phyloP scores from a whole-genome alignment of 306 rosid species.

The Rosa persica region DNA sequence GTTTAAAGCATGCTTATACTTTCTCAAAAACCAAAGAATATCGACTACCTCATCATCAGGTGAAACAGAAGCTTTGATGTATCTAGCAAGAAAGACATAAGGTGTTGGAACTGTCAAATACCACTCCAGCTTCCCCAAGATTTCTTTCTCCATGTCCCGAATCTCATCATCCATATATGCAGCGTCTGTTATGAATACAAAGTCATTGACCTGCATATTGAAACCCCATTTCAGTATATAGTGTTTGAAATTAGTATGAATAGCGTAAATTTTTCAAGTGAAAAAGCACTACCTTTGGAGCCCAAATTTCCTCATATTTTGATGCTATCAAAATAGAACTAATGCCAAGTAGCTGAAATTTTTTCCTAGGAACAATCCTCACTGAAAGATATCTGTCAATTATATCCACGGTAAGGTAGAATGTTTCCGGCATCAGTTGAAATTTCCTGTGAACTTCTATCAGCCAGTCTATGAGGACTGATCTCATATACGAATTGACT shows the following conservation, averaged over 20 bases:
- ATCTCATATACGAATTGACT: conserved; percentile 67
- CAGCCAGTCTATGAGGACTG: conserved; percentile 79
- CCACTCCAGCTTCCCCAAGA: conserved; percentile 67
- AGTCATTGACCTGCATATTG: conserved; percentile 62
- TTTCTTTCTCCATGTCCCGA: conserved; percentile 60
- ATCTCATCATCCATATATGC: conserved; percentile 53
- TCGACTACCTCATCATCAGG: conserved; percentile 54
- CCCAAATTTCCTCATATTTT: conserved; percentile 86
- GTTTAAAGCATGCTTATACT: not conserved
- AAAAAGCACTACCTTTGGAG: conserved; percentile 55
- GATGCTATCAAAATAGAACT: conserved; percentile 76
- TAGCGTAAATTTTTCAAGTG: not conserved
- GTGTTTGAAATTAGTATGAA: not conserved
- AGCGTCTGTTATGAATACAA: conserved; percentile 64
- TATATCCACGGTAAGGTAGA: conserved; percentile 61
- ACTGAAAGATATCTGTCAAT: conserved; percentile 62
- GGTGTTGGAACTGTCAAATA: conserved; percentile 77
- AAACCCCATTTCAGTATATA: not conserved
- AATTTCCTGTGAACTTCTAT: conserved; percentile 73
- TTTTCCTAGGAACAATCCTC: conserved; percentile 53
- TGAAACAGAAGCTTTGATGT: conserved; percentile 60
- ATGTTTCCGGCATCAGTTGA: conserved; percentile 75
- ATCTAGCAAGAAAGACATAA: conserved; percentile 72
- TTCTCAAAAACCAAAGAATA: not conserved
- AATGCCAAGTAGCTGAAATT: conserved; percentile 79